Evolutionary conservation across 1,139 yeast species (phyloP), one percentile per base, ranked within the genome.

Genomic region (Hyphopichia burtonii): DNA sequence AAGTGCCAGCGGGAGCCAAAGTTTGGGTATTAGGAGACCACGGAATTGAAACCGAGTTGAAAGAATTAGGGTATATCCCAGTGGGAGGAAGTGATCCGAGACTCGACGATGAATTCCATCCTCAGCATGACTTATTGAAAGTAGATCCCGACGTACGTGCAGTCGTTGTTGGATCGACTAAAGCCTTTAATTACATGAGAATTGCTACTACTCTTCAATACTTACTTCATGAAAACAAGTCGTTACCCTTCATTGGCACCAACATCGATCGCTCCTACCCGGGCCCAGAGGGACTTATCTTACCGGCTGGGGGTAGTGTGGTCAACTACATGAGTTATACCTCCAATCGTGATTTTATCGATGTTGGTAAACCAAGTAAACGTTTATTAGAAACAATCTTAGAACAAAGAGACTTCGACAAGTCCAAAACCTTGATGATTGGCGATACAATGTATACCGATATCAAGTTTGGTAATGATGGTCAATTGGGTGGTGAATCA

Each of bases 21-120:
- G 81, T 90, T 12, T 84, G 95, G 83, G 88, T 90, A 1, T 68
- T 90, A 41, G 98, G 98, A 31, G 96, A 88, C 56, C 53, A 66
- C 14, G 98, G 98, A 8, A 80, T 91, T 40, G 84, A 79, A 49
- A 82, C 81, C 38, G 98, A 91, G 56, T 68, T 91, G 40, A 60
- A 59, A 23, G 80, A 77, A 40, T 74, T 76, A 47, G 96, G 96
- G 0, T 86, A 83, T 54, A 63, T 74, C 17, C 77, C 85, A 1
- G 53, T 86, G 10, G 96, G 96, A 20, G 96, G 96, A 5, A 73
- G 83, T 4, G 95, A 72, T 41, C 49, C 66, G 6, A 58, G 72
- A 4, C 52, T 69, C 15, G 55, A 68, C 40, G 42, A 40, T 0
- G 57, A 53, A 9, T 58, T 66, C 51, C 68, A 71, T 36, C 61